Conservation (phyloP, 371 early-diverging fungal species). For the Sporodiniella umbellata region DNA sequence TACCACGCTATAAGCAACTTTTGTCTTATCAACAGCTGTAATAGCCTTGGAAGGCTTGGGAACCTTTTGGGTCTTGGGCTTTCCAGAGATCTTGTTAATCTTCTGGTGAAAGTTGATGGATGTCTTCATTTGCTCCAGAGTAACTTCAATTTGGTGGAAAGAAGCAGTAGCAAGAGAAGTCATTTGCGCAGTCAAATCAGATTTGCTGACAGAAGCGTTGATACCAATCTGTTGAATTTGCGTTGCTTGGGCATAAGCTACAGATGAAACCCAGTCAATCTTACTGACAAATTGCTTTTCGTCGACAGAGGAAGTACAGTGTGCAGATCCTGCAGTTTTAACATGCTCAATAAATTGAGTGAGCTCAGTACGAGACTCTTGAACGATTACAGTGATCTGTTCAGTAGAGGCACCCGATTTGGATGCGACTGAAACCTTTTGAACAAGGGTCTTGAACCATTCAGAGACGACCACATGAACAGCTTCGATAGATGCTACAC, state of each 20-base stretch:
- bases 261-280: slow-evolving; percentile 21
- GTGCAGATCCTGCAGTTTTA: slow-evolving; percentile 15
- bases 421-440: slow-evolving; percentile 17
- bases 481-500: slow-evolving; percentile 18
- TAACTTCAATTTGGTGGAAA: slow-evolving; percentile 24
- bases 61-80: neutral
- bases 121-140: slow-evolving; percentile 25
- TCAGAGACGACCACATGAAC: slow-evolving; percentile 19
- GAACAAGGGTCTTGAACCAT: slow-evolving; percentile 20
- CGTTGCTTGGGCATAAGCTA: slow-evolving; percentile 20
- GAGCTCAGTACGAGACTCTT: slow-evolving; percentile 15
- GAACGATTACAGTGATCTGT: slow-evolving; percentile 22
- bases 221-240: slow-evolving; percentile 31
- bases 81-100: slow-evolving; percentile 10
- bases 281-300: slow-evolving; percentile 19
- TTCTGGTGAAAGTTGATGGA: slow-evolving; percentile 18
- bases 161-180: slow-evolving; percentile 20
- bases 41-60: slow-evolving; percentile 14
- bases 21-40: slow-evolving; percentile 21
- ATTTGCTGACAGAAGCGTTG: slow-evolving; percentile 16
- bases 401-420: slow-evolving; percentile 21
- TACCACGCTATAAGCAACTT: slow-evolving; percentile 20
- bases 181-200: slow-evolving; percentile 21
- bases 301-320: slow-evolving; percentile 14
- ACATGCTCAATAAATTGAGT: slow-evolving; percentile 18